phyloP scores from a whole-genome alignment of 2,329 filamentous ascomycete genomes.

The Didymella exigua region DNA sequence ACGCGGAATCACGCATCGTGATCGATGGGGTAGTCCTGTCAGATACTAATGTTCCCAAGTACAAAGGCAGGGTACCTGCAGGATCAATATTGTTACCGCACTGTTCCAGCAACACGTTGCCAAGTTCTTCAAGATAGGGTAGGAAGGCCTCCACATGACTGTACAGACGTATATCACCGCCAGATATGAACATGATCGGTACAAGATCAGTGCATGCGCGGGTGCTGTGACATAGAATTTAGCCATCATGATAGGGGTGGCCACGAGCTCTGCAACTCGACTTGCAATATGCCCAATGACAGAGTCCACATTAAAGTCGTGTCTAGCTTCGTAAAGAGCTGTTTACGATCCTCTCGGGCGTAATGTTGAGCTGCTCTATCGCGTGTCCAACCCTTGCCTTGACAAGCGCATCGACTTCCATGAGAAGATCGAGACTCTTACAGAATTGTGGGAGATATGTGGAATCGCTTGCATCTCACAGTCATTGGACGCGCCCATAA shows the following conservation, averaged over 20 bases:
- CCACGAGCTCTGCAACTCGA: conserved; percentile 53
- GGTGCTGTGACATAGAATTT: conserved; percentile 33
- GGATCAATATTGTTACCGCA: conserved; percentile 23
- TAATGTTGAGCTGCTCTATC: conserved; percentile 35
- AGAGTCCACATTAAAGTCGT: conserved; percentile 53
- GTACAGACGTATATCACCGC: conserved; percentile 33
- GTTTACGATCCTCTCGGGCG: conserved; percentile 52
- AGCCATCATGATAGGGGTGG: conserved; percentile 15
- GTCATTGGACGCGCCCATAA: conserved; percentile 5
- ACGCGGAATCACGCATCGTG: conserved; percentile 35
- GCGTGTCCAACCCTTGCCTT: conserved; percentile 34
- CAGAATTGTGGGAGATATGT: neutral
- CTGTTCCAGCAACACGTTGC: conserved; percentile 8
- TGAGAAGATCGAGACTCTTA: conserved; percentile 3
- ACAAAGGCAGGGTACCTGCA: conserved; percentile 43
- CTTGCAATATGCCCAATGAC: conserved; percentile 58
- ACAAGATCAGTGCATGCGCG: conserved; percentile 39
- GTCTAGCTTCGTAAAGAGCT: conserved; percentile 60
- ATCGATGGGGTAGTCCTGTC: conserved; percentile 43
- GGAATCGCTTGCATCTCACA: neutral
- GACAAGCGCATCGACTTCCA: conserved; percentile 24
- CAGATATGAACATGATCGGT: conserved; percentile 37
- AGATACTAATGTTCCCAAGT: conserved; percentile 40
- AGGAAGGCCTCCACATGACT: conserved; percentile 25
- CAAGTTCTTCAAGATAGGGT: conserved; percentile 24